phyloP scores from a whole-genome alignment of 306 rosid genomes.

The Rosa chinensis region DNA sequence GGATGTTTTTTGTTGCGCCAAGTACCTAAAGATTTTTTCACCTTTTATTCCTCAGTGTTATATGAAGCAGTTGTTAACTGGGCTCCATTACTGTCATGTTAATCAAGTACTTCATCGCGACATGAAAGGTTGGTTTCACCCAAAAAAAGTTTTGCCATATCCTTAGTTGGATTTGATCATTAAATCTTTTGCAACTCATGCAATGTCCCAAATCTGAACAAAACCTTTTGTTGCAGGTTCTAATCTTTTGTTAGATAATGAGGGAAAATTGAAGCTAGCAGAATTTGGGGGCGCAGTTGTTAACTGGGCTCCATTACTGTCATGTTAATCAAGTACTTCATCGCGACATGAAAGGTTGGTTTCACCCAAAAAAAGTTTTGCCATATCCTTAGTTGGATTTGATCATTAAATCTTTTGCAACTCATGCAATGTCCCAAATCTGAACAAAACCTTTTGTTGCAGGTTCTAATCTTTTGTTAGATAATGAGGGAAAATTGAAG shows the following conservation, averaged over 20 bases:
- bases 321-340: constrained; percentile 70
- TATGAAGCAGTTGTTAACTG: constrained; percentile 68
- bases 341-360: constrained; percentile 70
- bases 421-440: constrained; percentile 1
- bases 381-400: neutral
- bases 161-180: neutral
- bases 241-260: constrained; percentile 71
- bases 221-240: constrained; percentile 50
- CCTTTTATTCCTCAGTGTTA: constrained; percentile 51
- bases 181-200: constrained; percentile 16
- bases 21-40: neutral
- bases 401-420: constrained; percentile 15
- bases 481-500: constrained; percentile 69
- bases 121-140: constrained; percentile 52
- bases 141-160: neutral
- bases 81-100: constrained; percentile 70
- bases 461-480: constrained; percentile 74
- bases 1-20: neutral
- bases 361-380: constrained; percentile 1
- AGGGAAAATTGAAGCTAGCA: constrained; percentile 69
- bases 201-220: constrained; percentile 1
- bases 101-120: constrained; percentile 76
- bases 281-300: constrained; percentile 72
- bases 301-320: constrained; percentile 74
- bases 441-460: constrained; percentile 29